A percentile compares a stretch with the other conserved stretches of the same genome.
Conservation (phyloP, 2,329 filamentous ascomycete species). For the Exutisphaerella laricina region DNA sequence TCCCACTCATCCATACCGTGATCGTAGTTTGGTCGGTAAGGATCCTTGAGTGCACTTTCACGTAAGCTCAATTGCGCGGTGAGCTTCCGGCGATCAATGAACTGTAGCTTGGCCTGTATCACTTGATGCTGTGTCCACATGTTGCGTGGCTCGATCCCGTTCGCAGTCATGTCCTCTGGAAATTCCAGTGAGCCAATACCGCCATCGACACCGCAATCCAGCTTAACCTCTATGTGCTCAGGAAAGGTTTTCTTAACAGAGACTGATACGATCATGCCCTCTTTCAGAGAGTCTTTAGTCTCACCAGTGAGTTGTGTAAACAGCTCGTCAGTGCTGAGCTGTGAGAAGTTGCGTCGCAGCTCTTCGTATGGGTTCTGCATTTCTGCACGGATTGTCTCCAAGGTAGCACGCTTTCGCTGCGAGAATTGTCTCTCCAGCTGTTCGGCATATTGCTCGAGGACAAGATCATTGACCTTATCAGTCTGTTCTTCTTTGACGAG, state of each 20-base stretch:
- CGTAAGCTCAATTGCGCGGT: slow-evolving; percentile 76
- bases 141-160: slow-evolving; percentile 47
- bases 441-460: slow-evolving; percentile 93
- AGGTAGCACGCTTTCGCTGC: slow-evolving; percentile 87
- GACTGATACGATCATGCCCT: slow-evolving; percentile 89
- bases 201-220: slow-evolving; percentile 92
- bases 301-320: slow-evolving; percentile 98
- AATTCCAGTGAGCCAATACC: slow-evolving; percentile 78
- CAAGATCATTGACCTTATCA: slow-evolving; percentile 91
- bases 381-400: slow-evolving; percentile 94
- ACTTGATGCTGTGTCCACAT: slow-evolving; percentile 77
- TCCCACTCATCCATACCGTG: slow-evolving; percentile 74
- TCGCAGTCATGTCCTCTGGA: slow-evolving; percentile 60
- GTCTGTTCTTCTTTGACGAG: slow-evolving; percentile 92
- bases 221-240: slow-evolving; percentile 85
- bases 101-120: slow-evolving; percentile 78
- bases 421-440: slow-evolving; percentile 90
- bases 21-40: slow-evolving; percentile 64
- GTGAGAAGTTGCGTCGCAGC: slow-evolving; percentile 71
- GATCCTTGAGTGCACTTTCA: slow-evolving; percentile 70
- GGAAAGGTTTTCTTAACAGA: slow-evolving; percentile 83
- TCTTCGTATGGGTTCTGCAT: slow-evolving; percentile 92
- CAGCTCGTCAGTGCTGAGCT: slow-evolving; percentile 67
- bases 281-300: slow-evolving; percentile 72
- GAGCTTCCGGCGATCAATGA: slow-evolving; percentile 81